Evolutionary conservation across 176 grass and related monocot species (phyloP).

Genomic region (Tuctoria greenei): DNA sequence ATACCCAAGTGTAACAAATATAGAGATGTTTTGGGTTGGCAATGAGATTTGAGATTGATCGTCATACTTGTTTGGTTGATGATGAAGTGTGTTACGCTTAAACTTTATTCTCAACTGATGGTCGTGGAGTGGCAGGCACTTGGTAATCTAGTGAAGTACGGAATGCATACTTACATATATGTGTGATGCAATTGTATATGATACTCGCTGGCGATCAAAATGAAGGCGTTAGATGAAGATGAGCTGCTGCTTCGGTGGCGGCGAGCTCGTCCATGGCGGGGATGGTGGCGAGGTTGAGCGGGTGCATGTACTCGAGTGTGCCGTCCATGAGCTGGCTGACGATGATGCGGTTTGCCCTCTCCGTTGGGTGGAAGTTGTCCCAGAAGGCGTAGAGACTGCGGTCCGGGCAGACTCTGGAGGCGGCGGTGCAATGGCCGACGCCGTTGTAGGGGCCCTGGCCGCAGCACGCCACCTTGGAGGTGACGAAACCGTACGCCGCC

Average conservation of each 20-base stretch:
- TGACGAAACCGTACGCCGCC: conserved; percentile 56
- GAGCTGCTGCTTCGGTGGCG: not conserved
- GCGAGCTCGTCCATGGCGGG: conserved; percentile 43
- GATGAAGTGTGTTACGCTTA: not conserved
- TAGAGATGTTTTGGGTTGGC: conserved; percentile 33
- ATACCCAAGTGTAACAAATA: conserved; percentile 30
- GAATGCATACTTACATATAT: too few relatives aligned
- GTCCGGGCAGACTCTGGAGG: conserved; percentile 58
- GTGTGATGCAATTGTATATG: too few relatives aligned
- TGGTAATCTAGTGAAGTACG: too few relatives aligned
- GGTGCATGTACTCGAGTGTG: conserved; percentile 50
- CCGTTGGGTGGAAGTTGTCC: conserved; percentile 72
- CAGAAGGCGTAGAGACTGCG: conserved; percentile 55
- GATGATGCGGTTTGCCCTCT: conserved; percentile 68
- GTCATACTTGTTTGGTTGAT: not conserved
- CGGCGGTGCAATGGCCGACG: conserved; percentile 53
- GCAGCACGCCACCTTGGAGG: conserved; percentile 69
- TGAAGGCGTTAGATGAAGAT: too few relatives aligned
- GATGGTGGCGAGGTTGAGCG: conserved; percentile 67
- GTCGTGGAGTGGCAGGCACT: too few relatives aligned
- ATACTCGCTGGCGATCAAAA: too few relatives aligned
- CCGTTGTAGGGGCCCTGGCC: conserved; percentile 70
- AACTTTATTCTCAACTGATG: not conserved
- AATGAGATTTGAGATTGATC: conserved; percentile 25
- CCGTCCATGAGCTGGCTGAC: conserved; percentile 66